Base-by-base conservation (phyloP, 345 rosid species). In the Brassica nigra region DNA sequence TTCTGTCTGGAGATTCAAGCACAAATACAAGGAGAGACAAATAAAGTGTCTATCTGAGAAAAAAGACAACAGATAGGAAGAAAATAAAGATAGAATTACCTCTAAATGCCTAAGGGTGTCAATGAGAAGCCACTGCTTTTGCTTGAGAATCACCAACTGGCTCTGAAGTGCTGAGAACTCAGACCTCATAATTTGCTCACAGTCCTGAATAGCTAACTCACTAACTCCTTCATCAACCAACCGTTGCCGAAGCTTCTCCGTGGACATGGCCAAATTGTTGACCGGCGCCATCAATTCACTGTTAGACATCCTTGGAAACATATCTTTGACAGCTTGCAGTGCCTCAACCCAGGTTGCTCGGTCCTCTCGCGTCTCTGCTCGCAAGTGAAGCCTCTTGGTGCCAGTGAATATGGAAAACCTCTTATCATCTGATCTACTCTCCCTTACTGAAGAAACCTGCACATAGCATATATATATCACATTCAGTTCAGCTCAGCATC, bases 231-330 rank as follows among this genome's bases (percentile, higher is more conserved):
- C 98, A 70, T 89, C 90, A 65, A 65, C 71, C 75, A 95, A 87
- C 68, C 85, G 83, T 71, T 87, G 86, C 86, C 98, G 89, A 87
- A 95, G 84, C 82, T 88, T 95, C 62, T 91, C 93, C 0, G 96
- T 91, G 0, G 97, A 91, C 70, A 92, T 83, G 2, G 84, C 75
- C 69, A 86, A 79, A 71, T 87, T 84, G 27, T 88, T 85, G 28
- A 81, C 44, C 0, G 96, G 93, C 70, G 91, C 95, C 98, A 93
- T 89, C 75, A 95, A 80, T 71, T 95, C 98, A 47, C 95, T 86
- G 80, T 93, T 95, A 18, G 97, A 93, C 85, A 95, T 90, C 73
- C 98, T 86, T 27, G 99, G 99, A 71, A 90, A 95, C 95, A 95
- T 82, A 62, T 95, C 97, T 78, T 95, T 95, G 44, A 95, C 90